Base-by-base conservation (phyloP, 2,329 filamentous ascomycete genomes). In the Tolypocladium tropicale region DNA sequence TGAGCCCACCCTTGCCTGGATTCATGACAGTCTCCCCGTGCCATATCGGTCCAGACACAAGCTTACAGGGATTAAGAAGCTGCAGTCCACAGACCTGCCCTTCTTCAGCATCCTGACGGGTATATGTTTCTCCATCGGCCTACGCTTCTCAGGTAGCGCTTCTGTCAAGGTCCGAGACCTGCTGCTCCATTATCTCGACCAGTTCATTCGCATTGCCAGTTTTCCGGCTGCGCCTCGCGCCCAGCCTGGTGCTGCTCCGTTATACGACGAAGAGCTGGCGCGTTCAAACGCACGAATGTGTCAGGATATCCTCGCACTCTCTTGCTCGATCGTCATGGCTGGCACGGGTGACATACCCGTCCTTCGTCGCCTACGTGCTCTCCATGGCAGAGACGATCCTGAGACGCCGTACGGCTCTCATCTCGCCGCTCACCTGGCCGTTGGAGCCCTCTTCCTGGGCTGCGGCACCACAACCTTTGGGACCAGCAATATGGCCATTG, bases 331-430 rank as follows among this genome's bases (percentile, higher is more conserved):
- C 2, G 90, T 97, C 53, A 97, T 97, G 93, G 91, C 95, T 6
- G 94, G 94, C 32, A 96, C 91, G 0, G 94, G 95, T 41, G 95
- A 99, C 66, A 76, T 99, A 23, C 74, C 82, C 2, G 85, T 96
- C 1, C 88, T 97, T 64, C 86, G 94, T 25, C 86, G 93, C 16
- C 78, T 99, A 34, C 87, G 94, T 18, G 84, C 89, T 18, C 81
- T 99, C 41, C 95, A 99, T 68, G 93, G 92, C 25, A 85, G 92
- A 18, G 85, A 92, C 54, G 89, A 96, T 57, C 75, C 81, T 1
- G 89, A 94, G 39, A 93, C 88, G 0, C 87, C 92, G 0, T 99
- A 96, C 66, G 94, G 94, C 50, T 96, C 90, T 55, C 93, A 99
- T 67, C 82, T 99, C 63, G 94, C 94, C 6, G 85, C 89, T 9